These are phyloP conservation scores for Saccharomyces hybrid DNA, from an alignment of 1,139 yeast species.

Conservation along the genomic window DNA sequence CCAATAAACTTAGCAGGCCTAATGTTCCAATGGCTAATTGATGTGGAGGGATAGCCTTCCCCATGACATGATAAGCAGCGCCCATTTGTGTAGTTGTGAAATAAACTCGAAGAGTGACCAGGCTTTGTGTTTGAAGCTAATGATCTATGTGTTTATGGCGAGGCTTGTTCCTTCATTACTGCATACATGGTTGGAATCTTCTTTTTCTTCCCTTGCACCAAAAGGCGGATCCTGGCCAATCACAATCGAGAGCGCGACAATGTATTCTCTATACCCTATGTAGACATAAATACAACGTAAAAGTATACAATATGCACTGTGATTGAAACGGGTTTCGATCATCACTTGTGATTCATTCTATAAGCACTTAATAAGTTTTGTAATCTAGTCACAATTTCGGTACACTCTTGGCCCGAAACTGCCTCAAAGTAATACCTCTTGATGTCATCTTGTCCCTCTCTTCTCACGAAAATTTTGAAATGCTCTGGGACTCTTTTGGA, in stretches of 20 bases:
- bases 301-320: no score
- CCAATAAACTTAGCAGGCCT: slow-evolving; percentile 50
- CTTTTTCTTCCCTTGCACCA: background rate
- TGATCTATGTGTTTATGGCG: background rate
- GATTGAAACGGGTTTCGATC: background rate
- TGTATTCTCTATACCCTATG: background rate
- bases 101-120: background rate
- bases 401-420: slow-evolving; percentile 49
- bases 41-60: slow-evolving; percentile 70
- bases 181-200: background rate
- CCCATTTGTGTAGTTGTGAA: slow-evolving; percentile 47
- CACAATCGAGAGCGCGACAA: background rate
- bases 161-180: background rate
- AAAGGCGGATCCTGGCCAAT: background rate
- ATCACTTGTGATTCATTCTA: slow-evolving; percentile 44
- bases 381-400: slow-evolving; percentile 66
- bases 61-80: slow-evolving; percentile 70
- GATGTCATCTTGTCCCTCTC: slow-evolving; percentile 43
- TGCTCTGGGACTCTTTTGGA: slow-evolving; percentile 70
- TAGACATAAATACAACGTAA: background rate
- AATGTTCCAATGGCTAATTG: slow-evolving; percentile 63
- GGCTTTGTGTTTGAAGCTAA: background rate
- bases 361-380: slow-evolving; percentile 48
- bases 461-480: slow-evolving; percentile 75
- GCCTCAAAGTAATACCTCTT: slow-evolving; percentile 90